Conservation (phyloP, 805 yeast genomes). For the Yamadazyma endophytica region DNA sequence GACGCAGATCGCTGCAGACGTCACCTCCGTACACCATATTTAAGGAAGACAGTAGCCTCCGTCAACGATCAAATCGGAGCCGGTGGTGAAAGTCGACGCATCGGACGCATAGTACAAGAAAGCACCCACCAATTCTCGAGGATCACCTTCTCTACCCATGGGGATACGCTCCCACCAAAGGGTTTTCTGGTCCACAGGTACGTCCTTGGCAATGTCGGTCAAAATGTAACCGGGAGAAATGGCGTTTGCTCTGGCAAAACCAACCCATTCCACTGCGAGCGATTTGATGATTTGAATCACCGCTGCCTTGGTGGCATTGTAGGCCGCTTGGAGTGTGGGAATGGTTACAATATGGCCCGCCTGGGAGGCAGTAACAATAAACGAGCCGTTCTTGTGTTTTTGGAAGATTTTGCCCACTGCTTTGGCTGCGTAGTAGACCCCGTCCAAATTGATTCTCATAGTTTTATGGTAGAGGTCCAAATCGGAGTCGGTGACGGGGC, state of each 20-base stretch:
- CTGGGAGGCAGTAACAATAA: conserved; percentile 31
- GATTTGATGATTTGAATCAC: conserved; percentile 29
- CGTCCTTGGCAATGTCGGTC: conserved; percentile 44
- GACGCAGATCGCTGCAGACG: too few relatives aligned
- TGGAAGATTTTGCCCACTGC: conserved; percentile 19
- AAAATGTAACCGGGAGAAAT: conserved; percentile 27
- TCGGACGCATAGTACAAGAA: conserved; percentile 28
- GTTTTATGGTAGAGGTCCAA: conserved; percentile 15
- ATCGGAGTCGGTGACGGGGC: conserved; percentile 11
- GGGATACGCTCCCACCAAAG: conserved; percentile 28
- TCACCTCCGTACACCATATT: too few relatives aligned
- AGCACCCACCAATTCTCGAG: conserved; percentile 30
- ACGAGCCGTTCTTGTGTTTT: conserved; percentile 23
- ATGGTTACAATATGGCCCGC: conserved; percentile 33
- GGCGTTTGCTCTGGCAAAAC: conserved; percentile 33
- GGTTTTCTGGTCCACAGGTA: conserved; percentile 15
- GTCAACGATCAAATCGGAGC: conserved; percentile 27
- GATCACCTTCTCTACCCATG: conserved; percentile 27
- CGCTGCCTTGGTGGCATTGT: conserved; percentile 35
- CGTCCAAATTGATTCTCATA: conserved; percentile 21
- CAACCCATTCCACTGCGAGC: conserved; percentile 34
- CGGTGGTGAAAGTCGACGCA: conserved; percentile 30
- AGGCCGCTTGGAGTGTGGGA: conserved; percentile 19
- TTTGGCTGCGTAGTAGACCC: conserved; percentile 22
- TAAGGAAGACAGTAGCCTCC: conserved; percentile 21